A percentile compares a stretch with the other conserved stretches of the same genome.
Conservation (phyloP, 148 eudicot species). For the Amaranthus cruentus region DNA sequence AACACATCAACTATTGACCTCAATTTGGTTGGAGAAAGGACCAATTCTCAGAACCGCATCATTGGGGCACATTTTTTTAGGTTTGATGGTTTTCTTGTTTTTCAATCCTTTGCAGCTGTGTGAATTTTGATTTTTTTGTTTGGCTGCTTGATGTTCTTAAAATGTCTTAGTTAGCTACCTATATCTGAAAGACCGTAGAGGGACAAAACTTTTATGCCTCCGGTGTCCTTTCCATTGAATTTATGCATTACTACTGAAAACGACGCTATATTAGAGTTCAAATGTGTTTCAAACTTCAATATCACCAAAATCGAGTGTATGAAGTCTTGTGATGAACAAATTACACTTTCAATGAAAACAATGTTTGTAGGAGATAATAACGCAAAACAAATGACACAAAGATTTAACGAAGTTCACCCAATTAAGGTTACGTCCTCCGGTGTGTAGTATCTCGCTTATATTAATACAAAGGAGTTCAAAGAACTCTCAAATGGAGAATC, state of each 20-base stretch:
- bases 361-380: too few species aligned
- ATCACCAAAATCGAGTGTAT: background rate
- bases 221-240: background rate
- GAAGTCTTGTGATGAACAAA: background rate
- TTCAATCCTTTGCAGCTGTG: background rate
- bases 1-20: slow-evolving; percentile 95
- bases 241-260: too few species aligned
- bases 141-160: background rate
- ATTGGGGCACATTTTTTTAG: slow-evolving; percentile 98
- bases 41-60: slow-evolving; percentile 71
- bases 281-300: too few species aligned
- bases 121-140: background rate
- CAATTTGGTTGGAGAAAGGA: slow-evolving; percentile 68
- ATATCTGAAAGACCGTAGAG: background rate
- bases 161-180: background rate
- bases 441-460: too few species aligned
- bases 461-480: too few species aligned
- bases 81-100: slow-evolving; percentile 29
- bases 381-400: too few species aligned
- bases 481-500: too few species aligned
- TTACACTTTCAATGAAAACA: too few species aligned
- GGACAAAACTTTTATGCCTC: background rate
- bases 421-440: too few species aligned
- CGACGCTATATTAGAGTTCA: too few species aligned
- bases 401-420: too few species aligned